These are phyloP conservation scores for Lasiosphaeria hispida DNA, from an alignment of 495 filamentous ascomycete species.

Conservation along the genomic window DNA sequence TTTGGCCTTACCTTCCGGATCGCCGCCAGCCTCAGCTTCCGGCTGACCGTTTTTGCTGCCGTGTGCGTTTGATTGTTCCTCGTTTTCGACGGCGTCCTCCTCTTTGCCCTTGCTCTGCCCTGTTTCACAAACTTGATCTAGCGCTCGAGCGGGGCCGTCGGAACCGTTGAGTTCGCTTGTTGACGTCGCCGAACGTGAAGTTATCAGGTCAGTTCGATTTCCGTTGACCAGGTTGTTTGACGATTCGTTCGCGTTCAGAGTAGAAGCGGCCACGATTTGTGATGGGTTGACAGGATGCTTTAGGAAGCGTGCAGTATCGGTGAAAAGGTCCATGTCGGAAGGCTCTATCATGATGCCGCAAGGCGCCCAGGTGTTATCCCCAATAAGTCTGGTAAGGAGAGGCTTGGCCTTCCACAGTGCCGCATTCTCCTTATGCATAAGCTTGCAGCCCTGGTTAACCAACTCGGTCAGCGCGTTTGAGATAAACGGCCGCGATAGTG, in stretches of 20 bases:
- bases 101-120: slow-evolving; percentile 19
- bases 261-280: background rate
- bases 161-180: too few species aligned
- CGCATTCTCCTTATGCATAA: slow-evolving; percentile 73
- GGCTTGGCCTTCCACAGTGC: slow-evolving; percentile 75
- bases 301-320: slow-evolving; percentile 34
- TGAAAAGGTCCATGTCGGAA: slow-evolving; percentile 52
- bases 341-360: slow-evolving; percentile 60
- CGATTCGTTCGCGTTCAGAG: slow-evolving; percentile 1
- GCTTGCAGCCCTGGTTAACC: slow-evolving; percentile 61
- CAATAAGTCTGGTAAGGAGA: slow-evolving; percentile 71
- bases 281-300: slow-evolving; percentile 13
- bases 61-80: slow-evolving; percentile 5
- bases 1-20: background rate
- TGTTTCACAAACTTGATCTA: background rate
- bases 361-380: slow-evolving; percentile 77
- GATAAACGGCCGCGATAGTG: slow-evolving; percentile 76
- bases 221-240: background rate
- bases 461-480: slow-evolving; percentile 80
- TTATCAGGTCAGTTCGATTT: background rate
- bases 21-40: background rate
- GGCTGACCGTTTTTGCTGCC: slow-evolving; percentile 9
- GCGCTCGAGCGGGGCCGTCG: background rate
- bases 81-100: slow-evolving; percentile 22
- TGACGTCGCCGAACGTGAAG: too few species aligned